A percentile compares a stretch with the other conserved stretches of the same genome.
Evolutionary conservation across 1,139 yeast species (phyloP).

Genomic region (Schizosaccharomyces versatilis): DNA sequence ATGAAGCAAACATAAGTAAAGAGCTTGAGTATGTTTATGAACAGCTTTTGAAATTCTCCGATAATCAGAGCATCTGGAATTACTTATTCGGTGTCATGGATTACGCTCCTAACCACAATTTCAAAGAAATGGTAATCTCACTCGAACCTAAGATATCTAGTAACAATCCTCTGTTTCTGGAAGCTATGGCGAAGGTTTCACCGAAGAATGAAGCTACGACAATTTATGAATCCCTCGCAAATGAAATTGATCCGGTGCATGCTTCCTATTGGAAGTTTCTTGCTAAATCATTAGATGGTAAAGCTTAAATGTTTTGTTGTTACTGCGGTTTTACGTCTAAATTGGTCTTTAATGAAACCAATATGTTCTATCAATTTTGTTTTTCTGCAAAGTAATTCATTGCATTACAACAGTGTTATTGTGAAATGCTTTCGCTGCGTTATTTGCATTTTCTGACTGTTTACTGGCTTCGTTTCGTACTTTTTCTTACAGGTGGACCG

Average conservation of each 20-base stretch:
- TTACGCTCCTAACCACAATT: background rate
- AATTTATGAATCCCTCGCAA: background rate
- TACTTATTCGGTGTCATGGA: slow-evolving; percentile 29
- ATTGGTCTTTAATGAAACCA: too few species aligned
- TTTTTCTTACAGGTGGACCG: too few species aligned
- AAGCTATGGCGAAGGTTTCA: background rate
- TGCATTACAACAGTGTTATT: too few species aligned
- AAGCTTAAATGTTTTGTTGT: too few species aligned
- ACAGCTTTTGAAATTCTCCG: slow-evolving; percentile 41
- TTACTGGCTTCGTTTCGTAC: too few species aligned
- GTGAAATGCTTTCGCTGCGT: too few species aligned
- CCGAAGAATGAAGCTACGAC: slow-evolving; percentile 20
- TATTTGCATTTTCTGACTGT: too few species aligned
- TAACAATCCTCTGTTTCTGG: background rate
- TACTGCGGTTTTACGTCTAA: too few species aligned
- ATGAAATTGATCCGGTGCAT: background rate
- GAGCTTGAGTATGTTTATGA: slow-evolving; percentile 26
- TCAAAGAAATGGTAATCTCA: background rate
- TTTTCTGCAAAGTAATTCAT: too few species aligned
- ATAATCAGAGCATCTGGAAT: slow-evolving; percentile 76
- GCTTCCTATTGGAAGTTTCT: background rate
- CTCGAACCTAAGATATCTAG: background rate
- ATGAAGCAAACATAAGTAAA: background rate
- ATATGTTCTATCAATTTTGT: too few species aligned
- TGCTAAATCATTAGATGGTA: too few species aligned